These are phyloP conservation scores for Ophiostoma montium DNA, from an alignment of 2,329 filamentous ascomycete species.

Conservation along the genomic window DNA sequence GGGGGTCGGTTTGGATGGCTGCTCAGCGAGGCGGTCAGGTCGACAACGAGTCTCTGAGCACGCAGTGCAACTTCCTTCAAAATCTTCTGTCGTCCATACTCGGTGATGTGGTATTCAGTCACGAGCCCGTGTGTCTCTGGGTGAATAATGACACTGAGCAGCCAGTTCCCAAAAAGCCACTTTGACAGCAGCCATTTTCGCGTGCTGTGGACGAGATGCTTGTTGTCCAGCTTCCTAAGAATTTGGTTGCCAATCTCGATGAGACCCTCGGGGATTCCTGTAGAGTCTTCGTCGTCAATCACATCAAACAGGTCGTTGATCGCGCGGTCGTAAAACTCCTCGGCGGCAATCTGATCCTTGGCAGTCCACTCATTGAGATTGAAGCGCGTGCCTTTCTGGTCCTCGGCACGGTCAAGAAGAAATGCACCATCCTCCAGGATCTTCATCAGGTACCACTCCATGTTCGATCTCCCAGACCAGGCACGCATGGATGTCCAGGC, in stretches of 20 bases:
- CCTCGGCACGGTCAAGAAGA: conserved; percentile 71
- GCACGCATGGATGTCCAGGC: conserved; percentile 76
- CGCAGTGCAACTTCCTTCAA: conserved; percentile 66
- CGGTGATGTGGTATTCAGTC: conserved; percentile 81
- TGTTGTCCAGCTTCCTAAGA: conserved; percentile 52
- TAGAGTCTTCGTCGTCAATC: conserved; percentile 69
- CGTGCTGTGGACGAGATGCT: conserved; percentile 53
- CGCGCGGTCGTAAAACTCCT: conserved; percentile 77
- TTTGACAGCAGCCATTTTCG: conserved; percentile 75
- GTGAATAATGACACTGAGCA: conserved; percentile 71
- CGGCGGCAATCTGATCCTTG: conserved; percentile 68
- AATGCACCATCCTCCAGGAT: conserved; percentile 88
- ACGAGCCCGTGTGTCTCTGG: conserved; percentile 73
- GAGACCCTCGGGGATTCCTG: conserved; percentile 74
- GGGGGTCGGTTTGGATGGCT: conserved; percentile 2
- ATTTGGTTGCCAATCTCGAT: conserved; percentile 77
- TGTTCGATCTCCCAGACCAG: conserved; percentile 78
- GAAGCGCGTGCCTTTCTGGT: conserved; percentile 57
- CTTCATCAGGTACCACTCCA: conserved; percentile 92
- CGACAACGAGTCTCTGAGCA: conserved; percentile 65
- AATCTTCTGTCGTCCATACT: conserved; percentile 75
- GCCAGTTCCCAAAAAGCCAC: conserved; percentile 83
- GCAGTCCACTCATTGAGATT: conserved; percentile 59
- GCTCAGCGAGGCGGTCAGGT: conserved; percentile 36
- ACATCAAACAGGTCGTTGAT: conserved; percentile 72